Percentiles rank a stretch among this genome's conserved stretches.
Evolutionary conservation across 2,329 filamentous ascomycete species (phyloP).

Genomic region (Trichoderma aggressivum): DNA sequence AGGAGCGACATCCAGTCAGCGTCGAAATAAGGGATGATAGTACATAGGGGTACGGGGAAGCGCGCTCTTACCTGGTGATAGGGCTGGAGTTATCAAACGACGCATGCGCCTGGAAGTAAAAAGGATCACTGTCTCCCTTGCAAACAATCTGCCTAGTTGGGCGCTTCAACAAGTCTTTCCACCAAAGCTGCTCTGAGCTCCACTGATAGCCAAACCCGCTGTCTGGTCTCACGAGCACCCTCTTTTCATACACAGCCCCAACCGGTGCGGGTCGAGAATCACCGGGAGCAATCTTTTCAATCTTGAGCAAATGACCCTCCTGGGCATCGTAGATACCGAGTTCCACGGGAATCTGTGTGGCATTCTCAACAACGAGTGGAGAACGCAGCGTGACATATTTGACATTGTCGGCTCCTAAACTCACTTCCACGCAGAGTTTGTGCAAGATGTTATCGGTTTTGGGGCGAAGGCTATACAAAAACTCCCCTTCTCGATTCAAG

Average conservation of each 20-base stretch:
- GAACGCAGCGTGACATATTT: conserved; percentile 97
- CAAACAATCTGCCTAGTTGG: conserved; percentile 87
- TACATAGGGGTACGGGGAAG: neutral
- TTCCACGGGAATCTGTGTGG: conserved; percentile 94
- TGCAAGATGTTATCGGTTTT: conserved; percentile 83
- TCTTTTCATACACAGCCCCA: conserved; percentile 87
- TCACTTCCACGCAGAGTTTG: conserved; percentile 87
- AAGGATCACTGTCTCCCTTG: conserved; percentile 81
- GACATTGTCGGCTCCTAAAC: conserved; percentile 88
- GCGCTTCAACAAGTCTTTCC: conserved; percentile 82
- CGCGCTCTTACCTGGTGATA: conserved; percentile 59
- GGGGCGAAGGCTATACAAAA: conserved; percentile 82
- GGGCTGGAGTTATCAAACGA: conserved; percentile 81
- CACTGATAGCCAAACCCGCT: conserved; percentile 95
- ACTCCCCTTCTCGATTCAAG: conserved; percentile 91
- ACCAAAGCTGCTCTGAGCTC: conserved; percentile 86
- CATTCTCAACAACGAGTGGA: conserved; percentile 88
- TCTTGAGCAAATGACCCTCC: conserved; percentile 88
- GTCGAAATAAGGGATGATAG: neutral
- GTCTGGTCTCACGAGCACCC: conserved; percentile 81
- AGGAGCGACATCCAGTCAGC: neutral
- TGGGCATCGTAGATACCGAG: conserved; percentile 84
- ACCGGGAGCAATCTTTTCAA: conserved; percentile 94
- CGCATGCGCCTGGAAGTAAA: conserved; percentile 95
- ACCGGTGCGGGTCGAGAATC: conserved; percentile 88